Evolutionary conservation across 2,329 filamentous ascomycete genomes (phyloP).

Genomic region (Zopfia rhizophila): DNA sequence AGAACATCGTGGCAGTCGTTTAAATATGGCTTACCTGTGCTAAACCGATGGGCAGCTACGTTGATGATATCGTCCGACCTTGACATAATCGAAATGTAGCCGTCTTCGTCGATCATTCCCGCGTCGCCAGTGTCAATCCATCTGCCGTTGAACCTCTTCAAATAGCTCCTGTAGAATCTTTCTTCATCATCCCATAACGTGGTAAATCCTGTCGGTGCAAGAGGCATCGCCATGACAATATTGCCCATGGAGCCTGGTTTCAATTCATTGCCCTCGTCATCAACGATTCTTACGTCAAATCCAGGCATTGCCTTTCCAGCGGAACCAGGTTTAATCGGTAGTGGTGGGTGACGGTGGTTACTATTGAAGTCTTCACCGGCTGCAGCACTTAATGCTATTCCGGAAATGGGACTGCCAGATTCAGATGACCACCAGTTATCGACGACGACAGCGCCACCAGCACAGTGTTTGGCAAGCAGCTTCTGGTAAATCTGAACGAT

Average conservation of each 20-base stretch:
- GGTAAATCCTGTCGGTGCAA: conserved; percentile 87
- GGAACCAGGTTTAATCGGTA: conserved; percentile 80
- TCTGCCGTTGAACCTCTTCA: conserved; percentile 80
- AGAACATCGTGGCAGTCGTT: neutral
- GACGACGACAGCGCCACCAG: conserved; percentile 69
- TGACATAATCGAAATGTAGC: conserved; percentile 71
- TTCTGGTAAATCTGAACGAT: conserved; percentile 84
- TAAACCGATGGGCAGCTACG: conserved; percentile 91
- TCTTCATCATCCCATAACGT: conserved; percentile 88
- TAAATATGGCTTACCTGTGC: conserved; percentile 71
- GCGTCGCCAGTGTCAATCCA: conserved; percentile 95
- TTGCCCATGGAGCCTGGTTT: conserved; percentile 84
- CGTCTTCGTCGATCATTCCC: conserved; percentile 82
- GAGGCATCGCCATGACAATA: conserved; percentile 83
- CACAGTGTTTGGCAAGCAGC: conserved; percentile 74
- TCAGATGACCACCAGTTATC: conserved; percentile 83
- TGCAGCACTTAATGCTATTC: conserved; percentile 71
- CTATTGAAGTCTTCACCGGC: conserved; percentile 66
- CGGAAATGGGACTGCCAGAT: conserved; percentile 74
- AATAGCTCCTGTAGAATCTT: conserved; percentile 84
- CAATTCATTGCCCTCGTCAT: conserved; percentile 80
- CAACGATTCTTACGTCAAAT: conserved; percentile 85
- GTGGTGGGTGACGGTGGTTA: conserved; percentile 55
- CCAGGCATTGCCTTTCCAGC: conserved; percentile 93
- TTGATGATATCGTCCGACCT: conserved; percentile 89